Evolutionary conservation across 345 rosid genomes (phyloP), one percentile per base, ranked within the genome.

Genomic region (Salix caprea): DNA sequence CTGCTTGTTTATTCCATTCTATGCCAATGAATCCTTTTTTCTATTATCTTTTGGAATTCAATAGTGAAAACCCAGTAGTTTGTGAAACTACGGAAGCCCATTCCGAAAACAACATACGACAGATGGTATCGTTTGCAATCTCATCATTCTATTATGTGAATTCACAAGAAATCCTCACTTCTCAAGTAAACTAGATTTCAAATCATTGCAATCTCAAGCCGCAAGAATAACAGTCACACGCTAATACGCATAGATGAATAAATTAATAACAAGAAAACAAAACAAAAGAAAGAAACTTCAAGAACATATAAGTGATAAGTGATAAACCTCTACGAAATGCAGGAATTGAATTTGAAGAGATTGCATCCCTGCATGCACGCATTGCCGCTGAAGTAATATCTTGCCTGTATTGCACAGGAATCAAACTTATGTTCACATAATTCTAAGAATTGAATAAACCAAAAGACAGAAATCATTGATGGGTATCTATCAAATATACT

Each of bases 291-390:
- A 46, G 23, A 44, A 24, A 73, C n/a, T 40, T 54, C 12, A 10
- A 36, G 18, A 8, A 23, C 37, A 39, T 13, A 4, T 12, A 32
- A 64, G 50, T n/a, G 36, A 21, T 7, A 70, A 46, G 5, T 46
- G 24, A 58, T 21, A 19, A 71, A 87, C 97, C 96, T 88, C 94
- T 88, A 46, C 94, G 89, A 78, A 94, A 94, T 2, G 97, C 98
- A 70, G 97, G 97, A 75, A 95, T 92, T 9, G 97, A 95, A 83
- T 92, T 92, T 21, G 99, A 92, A 73, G 97, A 87, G 46, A 91
- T 92, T n/a, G 97, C 96, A 80, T 94, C 93, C 86, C 89, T 84
- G 75, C 97, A 94, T 56, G 97, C 98, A 78, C 88, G 78, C 93
- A 87, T 90, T 10, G 98, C 97, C 28, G 97, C 97, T 68, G 92